These are phyloP conservation scores for Peronospora belbahrii DNA, from an alignment of 352 stramenopile species.

Conservation along the genomic window DNA sequence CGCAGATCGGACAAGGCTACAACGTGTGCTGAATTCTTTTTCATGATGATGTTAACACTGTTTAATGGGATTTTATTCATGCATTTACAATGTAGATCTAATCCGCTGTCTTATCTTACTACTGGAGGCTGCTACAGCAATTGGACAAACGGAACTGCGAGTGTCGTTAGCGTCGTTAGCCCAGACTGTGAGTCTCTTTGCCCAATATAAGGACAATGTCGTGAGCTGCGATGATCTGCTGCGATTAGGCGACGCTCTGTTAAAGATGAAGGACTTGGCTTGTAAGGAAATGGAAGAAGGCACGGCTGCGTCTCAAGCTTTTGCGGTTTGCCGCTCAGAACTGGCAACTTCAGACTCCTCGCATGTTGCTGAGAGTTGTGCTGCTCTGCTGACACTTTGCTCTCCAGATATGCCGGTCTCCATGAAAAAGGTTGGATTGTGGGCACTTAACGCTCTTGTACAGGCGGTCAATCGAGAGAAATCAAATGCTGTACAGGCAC, in stretches of 20 bases:
- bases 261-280: slow-evolving; percentile 24
- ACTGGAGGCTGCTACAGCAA: slow-evolving; percentile 11
- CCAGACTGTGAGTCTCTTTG: slow-evolving; percentile 29
- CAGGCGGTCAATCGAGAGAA: slow-evolving; percentile 21
- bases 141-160: slow-evolving; percentile 13
- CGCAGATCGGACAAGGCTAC: slow-evolving; percentile 22
- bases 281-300: slow-evolving; percentile 11
- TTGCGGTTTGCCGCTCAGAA: slow-evolving; percentile 11
- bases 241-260: slow-evolving; percentile 34
- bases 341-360: slow-evolving; percentile 10
- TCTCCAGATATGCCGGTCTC: slow-evolving; percentile 47
- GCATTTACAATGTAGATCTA: slow-evolving; percentile 18
- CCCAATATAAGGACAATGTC: slow-evolving; percentile 24
- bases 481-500: slow-evolving; percentile 4
- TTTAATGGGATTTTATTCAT: background rate
- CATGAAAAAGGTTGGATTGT: slow-evolving; percentile 43
- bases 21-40: slow-evolving; percentile 23
- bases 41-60: background rate
- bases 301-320: slow-evolving; percentile 5
- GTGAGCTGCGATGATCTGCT: slow-evolving; percentile 42
- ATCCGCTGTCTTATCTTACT: slow-evolving; percentile 24
- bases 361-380: slow-evolving; percentile 11
- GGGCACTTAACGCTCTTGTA: slow-evolving; percentile 29
- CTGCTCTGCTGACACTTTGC: slow-evolving; percentile 36
- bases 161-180: slow-evolving; percentile 35